Base-by-base conservation (phyloP, 2,329 filamentous ascomycete species). In the Diaporthe sp. region DNA sequence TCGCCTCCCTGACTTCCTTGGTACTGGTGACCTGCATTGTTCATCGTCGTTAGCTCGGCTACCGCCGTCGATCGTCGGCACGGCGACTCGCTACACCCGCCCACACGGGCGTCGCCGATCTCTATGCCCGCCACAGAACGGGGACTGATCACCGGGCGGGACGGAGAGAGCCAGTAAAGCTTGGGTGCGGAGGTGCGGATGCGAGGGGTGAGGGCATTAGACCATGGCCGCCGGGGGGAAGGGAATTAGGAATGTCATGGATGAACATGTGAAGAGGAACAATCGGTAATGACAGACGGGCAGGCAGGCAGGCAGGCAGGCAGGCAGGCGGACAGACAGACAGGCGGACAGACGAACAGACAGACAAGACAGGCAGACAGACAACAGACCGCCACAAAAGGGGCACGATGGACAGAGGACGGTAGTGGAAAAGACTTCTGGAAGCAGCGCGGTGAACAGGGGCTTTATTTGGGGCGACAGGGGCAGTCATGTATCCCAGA, bases 1-100 rank as follows among this genome's bases (percentile, higher is more conserved):
- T 84, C 80, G 72, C 76, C 81, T 76, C 77, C 71, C 75, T 77
- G 74, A 37, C 73, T 75, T 78, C 72, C 73, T 59, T 71, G 72
- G n/a, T 71, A 76, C 76, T 80, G 78, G 39, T 80, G 78, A 75
- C 79, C 81, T 81, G 79, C 71, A 73, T 78, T 79, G 73, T 76
- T 78, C 79, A 80, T 81, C 65, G 76, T 79, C 68, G 83, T 85
- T 79, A 85, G 83, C 79, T 79, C 78, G 70, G 65, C 63, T 73
- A 59, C 73, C 59, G 55, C 70, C 61, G 59, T 59, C 73, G 42
- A 53, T 37, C 53, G 30, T 37, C 32, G 37, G 69, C 42, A 55
- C 55, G 39, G 58, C 69, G 58, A 59, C 59, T 71, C 71, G 71
- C 74, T 68, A 69, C 68, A 47, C 68, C 71, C 65, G 71, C 71